Conservation (phyloP, 331 rosid genomes). For the Cucumis variabilis region DNA sequence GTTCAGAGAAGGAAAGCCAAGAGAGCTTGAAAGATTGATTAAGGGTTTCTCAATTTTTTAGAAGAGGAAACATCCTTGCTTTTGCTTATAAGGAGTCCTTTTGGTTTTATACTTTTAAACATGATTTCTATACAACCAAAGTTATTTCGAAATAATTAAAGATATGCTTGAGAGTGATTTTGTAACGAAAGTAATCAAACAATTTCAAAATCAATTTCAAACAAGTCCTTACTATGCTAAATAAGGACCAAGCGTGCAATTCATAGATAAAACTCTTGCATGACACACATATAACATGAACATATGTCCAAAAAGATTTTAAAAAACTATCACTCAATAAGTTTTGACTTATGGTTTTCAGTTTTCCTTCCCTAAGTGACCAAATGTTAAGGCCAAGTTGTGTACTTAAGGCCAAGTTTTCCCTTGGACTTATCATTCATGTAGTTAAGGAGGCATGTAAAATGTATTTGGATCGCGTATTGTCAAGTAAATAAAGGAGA, state of each 20-base stretch:
- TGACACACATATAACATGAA: background rate
- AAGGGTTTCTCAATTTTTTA: constrained; percentile 58
- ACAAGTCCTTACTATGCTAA: no score
- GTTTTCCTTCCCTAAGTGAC: no score
- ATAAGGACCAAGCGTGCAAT: no score
- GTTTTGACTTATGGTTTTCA: no score
- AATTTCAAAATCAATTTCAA: background rate
- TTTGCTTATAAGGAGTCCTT: constrained; percentile 47
- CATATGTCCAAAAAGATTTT: background rate
- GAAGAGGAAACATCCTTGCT: constrained; percentile 42
- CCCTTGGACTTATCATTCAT: no score
- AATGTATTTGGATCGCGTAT: no score
- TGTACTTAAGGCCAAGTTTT: no score
- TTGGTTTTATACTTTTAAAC: background rate
- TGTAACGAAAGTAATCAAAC: background rate
- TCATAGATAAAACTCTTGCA: background rate
- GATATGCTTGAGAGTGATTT: background rate
- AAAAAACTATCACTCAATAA: no score
- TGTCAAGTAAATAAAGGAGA: no score
- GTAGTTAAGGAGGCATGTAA: no score
- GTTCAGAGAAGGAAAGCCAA: constrained; percentile 67
- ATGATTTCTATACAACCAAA: background rate
- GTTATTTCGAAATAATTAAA: no score
- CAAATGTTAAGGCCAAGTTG: no score
- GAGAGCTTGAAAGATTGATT: constrained; percentile 77